Evolutionary conservation across 257 asterid genomes (phyloP), one percentile per base, ranked within the genome.

Genomic region (Leptodermis oblonga): DNA sequence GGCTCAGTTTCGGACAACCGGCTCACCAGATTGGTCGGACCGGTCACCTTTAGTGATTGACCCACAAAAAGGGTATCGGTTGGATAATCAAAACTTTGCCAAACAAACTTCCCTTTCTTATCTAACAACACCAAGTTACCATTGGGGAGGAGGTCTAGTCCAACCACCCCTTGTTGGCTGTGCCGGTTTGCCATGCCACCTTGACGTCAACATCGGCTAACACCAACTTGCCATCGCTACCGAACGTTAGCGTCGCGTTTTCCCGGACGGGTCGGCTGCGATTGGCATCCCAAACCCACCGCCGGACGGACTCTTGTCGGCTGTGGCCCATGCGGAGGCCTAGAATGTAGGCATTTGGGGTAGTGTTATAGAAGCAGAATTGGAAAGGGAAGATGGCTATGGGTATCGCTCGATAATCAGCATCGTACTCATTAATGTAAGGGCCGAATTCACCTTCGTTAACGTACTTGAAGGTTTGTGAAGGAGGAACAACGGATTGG

Each of bases 241-340:
- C 74, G 12, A 77, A 77, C 3, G 76, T 74, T 10, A 81, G 25
- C 0, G 85, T 74, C 4, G 82, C 82, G 2, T 81, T 81, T 49
- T 74, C 80, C 4, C 65, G 52, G 1, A 77, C 80, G 0, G 76
- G 80, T 0, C 42, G 68, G 3, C 71, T 71, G 1, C 78, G 73
- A 17, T 77, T 77, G 52, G 82, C 82, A 22, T 74, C 80, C 85
- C 82, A 77, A 49, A 77, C 80, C 82, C 82, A 77, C 14, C 72
- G 45, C 78, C 70, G 68, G 30, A 77, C 11, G 49, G 80, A 77
- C 12, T 77, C 73, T 11, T 82, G 70, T 5, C 62, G 46, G 0
- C 30, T 65, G 58, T 58, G 31, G 10, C 82, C 85, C 82, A 77
- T 77, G 0, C 76, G 78, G 28, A 77, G 62, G 5, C 85, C 80